Conservation (phyloP, 2,329 filamentous ascomycete species). For the Talaromyces verruculosus region DNA sequence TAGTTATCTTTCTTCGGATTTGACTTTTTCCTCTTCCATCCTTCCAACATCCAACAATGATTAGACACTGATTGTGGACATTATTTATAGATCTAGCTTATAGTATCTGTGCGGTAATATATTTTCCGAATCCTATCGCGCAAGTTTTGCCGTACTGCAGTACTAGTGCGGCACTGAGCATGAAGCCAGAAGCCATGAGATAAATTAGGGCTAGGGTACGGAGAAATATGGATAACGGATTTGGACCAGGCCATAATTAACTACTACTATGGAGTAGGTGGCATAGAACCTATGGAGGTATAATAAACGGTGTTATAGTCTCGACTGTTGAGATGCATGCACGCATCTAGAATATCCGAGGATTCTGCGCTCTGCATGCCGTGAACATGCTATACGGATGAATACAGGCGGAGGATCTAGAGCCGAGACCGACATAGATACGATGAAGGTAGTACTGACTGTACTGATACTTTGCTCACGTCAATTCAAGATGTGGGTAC, state of each 20-base stretch:
- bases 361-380: background rate
- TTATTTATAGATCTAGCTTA: background rate
- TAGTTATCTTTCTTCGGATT: background rate
- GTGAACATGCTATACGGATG: background rate
- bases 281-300: background rate
- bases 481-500: background rate
- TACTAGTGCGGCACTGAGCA: background rate
- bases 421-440: background rate
- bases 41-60: background rate
- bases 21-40: background rate
- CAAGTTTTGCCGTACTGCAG: background rate
- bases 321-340: slow-evolving; percentile 1
- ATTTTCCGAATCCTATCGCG: background rate
- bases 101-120: background rate
- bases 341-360: background rate
- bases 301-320: background rate
- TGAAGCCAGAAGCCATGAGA: background rate
- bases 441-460: background rate
- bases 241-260: background rate
- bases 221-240: background rate
- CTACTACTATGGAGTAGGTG: too few relatives aligned
- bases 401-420: background rate
- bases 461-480: background rate
- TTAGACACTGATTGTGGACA: background rate
- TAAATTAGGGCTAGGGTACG: background rate